phyloP scores from a whole-genome alignment of 164 flowering plant species.

The Annona squamosa region DNA sequence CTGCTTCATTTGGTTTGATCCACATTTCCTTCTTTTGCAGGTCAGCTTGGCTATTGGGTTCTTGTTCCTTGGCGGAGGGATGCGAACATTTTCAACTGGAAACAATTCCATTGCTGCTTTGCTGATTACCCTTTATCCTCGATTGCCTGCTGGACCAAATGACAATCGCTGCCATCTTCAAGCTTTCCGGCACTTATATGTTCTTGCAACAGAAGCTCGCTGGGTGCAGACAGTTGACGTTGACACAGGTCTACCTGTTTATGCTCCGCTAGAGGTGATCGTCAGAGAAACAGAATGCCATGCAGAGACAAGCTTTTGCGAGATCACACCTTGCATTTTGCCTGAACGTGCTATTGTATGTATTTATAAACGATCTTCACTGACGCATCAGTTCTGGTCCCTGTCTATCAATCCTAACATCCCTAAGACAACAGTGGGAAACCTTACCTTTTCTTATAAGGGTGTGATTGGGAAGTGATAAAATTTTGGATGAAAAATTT shows the following conservation, averaged over 20 bases:
- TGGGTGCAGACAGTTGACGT: conserved; percentile 95
- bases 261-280: conserved; percentile 81
- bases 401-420: neutral
- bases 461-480: too few relatives aligned
- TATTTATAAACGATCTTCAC: neutral
- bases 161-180: conserved; percentile 96
- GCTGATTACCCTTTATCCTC: conserved; percentile 83
- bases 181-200: conserved; percentile 95
- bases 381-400: neutral
- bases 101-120: conserved; percentile 79
- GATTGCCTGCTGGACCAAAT: conserved; percentile 93
- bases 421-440: neutral
- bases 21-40: conserved; percentile 25
- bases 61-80: conserved; percentile 98
- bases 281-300: conserved; percentile 66
- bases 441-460: too few relatives aligned
- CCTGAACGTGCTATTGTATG: conserved; percentile 90
- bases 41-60: conserved; percentile 91
- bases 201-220: conserved; percentile 90
- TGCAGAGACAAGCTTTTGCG: conserved; percentile 88
- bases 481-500: too few relatives aligned
- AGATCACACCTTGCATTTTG: conserved; percentile 87
- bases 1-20: neutral
- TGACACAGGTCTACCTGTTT: conserved; percentile 91
- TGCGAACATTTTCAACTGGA: conserved; percentile 78